Evolutionary conservation across 2,329 filamentous ascomycete genomes (phyloP).

Genomic region (Phialemonium atrogriseum): DNA sequence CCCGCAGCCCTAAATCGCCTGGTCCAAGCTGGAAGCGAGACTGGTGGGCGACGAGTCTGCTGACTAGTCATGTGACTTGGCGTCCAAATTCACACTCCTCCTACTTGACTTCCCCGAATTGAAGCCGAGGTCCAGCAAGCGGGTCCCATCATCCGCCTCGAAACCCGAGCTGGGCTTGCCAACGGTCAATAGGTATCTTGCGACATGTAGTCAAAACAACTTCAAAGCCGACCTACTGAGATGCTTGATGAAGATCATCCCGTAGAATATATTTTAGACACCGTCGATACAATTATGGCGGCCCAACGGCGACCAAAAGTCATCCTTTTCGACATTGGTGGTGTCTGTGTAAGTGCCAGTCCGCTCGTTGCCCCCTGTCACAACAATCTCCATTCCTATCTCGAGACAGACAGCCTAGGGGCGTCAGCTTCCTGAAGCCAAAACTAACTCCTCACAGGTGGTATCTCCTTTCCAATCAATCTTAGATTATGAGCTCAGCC

Average conservation of each 20-base stretch:
- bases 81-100: too few species aligned
- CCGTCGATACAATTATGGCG: conserved; percentile 29
- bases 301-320: conserved; percentile 54
- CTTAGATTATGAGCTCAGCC: conserved; percentile 73
- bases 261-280: conserved; percentile 21
- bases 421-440: conserved; percentile 6
- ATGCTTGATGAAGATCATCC: conserved; percentile 15
- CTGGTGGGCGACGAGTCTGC: conserved; percentile 7
- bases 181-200: too few species aligned
- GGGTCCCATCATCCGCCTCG: conserved; percentile 1
- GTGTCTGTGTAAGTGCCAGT: conserved; percentile 75
- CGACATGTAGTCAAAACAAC: too few species aligned
- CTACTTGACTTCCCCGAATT: too few species aligned
- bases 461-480: conserved; percentile 89
- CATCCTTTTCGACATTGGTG: conserved; percentile 89
- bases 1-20: conserved; percentile 22
- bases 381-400: too few species aligned
- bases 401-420: not conserved
- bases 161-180: too few species aligned
- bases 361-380: too few species aligned
- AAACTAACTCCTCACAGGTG: conserved; percentile 47
- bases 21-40: conserved; percentile 2
- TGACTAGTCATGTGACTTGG: not conserved
- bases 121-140: conserved; percentile 8
- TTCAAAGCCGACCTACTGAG: too few species aligned